phyloP scores from a whole-genome alignment of 108 stramenopile genomes.

The Nannochloropsis gaditana region DNA sequence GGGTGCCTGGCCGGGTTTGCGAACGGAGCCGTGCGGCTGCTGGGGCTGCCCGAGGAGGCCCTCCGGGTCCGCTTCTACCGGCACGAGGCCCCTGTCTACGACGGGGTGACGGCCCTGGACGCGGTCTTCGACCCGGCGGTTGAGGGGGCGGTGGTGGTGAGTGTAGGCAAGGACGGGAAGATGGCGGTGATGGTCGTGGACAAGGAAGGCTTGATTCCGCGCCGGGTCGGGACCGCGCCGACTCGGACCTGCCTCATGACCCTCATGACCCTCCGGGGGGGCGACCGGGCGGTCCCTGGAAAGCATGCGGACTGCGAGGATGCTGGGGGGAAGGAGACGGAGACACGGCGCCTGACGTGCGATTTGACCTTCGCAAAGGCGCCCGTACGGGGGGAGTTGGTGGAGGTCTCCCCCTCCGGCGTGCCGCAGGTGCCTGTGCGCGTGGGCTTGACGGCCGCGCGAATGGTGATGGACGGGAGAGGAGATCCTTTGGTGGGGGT shows the following conservation, averaged over 20 bases:
- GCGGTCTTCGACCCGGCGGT: neutral
- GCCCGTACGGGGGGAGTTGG: neutral
- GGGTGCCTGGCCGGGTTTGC: neutral
- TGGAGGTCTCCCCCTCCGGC: neutral
- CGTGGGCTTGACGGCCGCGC: neutral
- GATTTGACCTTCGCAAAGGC: neutral
- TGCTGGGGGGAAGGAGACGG: neutral
- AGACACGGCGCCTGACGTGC: neutral
- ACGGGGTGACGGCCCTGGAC: neutral
- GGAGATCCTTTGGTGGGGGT: neutral
- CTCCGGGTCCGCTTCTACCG: neutral
- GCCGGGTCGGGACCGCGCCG: neutral
- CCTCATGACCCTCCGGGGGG: neutral
- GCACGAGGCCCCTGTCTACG: neutral
- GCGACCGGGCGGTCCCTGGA: neutral
- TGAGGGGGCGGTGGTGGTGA: neutral
- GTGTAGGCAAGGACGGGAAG: neutral
- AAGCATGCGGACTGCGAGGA: neutral
- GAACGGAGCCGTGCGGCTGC: neutral
- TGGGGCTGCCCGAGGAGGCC: neutral
- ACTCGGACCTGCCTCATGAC: neutral
- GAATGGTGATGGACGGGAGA: neutral
- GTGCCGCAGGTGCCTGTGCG: conserved; percentile 2
- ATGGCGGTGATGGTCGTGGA: neutral
- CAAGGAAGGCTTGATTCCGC: neutral